These are phyloP conservation scores for Coemansia sp. DNA, from an alignment of 192 early-diverging fungal genomes.

Conservation along the genomic window DNA sequence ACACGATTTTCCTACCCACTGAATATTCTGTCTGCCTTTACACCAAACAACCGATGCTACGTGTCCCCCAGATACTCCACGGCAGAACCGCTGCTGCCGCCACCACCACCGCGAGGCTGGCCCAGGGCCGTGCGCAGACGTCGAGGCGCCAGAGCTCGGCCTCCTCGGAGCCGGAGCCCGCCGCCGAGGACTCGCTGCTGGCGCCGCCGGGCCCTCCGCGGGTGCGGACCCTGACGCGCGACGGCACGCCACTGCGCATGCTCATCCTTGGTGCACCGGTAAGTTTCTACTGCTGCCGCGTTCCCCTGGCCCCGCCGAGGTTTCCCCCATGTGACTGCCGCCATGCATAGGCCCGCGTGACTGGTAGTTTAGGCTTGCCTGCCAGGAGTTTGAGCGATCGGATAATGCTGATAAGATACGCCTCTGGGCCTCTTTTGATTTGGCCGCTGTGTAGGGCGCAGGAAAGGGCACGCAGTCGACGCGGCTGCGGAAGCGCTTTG, in stretches of 20 bases:
- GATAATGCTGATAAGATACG: background rate
- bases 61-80: too few species aligned
- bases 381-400: too few species aligned
- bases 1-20: too few species aligned
- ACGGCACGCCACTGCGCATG: conserved; percentile 55
- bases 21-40: too few species aligned
- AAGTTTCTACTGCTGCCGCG: too few species aligned
- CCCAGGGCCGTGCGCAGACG: background rate
- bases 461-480: conserved; percentile 90
- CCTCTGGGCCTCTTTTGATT: background rate
- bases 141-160: conserved; percentile 1
- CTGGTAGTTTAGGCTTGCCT: too few species aligned
- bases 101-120: background rate
- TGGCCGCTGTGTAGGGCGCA: conserved; percentile 56
- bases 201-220: background rate
- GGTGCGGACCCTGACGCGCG: conserved; percentile 15
- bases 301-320: too few species aligned
- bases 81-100: too few species aligned
- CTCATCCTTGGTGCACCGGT: conserved; percentile 72
- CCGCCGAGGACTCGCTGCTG: background rate
- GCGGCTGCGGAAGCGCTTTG: conserved; percentile 65
- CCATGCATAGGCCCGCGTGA: too few species aligned
- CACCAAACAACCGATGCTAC: too few species aligned
- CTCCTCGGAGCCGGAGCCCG: background rate
- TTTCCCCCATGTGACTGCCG: too few species aligned